phyloP scores from a whole-genome alignment of 1,139 yeast species.

The Meyerozyma sp. region DNA sequence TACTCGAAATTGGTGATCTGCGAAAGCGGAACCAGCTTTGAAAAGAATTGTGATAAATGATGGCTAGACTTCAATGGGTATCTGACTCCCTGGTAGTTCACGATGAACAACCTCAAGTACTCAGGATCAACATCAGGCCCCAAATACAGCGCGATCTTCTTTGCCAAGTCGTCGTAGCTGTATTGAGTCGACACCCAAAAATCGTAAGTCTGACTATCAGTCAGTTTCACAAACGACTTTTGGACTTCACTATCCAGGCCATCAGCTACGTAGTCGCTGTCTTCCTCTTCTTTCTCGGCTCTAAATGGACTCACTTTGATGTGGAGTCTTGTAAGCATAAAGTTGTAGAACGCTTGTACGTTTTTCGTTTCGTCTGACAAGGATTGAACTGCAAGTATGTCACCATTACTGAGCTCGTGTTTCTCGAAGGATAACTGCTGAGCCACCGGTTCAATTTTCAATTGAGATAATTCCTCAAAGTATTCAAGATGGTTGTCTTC shows the following conservation, averaged over 20 bases:
- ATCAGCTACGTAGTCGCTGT: constrained; percentile 36
- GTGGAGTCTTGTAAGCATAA: constrained; percentile 61
- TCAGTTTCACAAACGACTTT: neutral
- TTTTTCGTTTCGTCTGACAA: constrained; percentile 19
- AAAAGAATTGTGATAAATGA: constrained; percentile 41
- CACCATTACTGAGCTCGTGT: constrained; percentile 73
- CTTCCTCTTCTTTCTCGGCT: constrained; percentile 43
- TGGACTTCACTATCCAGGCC: constrained; percentile 9
- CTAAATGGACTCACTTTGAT: constrained; percentile 48
- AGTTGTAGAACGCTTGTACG: constrained; percentile 55
- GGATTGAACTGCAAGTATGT: constrained; percentile 61
- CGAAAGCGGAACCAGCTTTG: constrained; percentile 43
- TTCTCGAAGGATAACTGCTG: constrained; percentile 46
- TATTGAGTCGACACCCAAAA: constrained; percentile 68
- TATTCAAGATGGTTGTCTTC: constrained; percentile 35
- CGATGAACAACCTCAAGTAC: constrained; percentile 59
- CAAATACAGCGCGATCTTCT: constrained; percentile 49
- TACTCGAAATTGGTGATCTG: constrained; percentile 54
- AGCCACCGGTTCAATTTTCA: constrained; percentile 49
- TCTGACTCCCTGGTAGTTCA: constrained; percentile 50
- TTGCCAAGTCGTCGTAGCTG: constrained; percentile 54
- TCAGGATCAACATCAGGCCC: constrained; percentile 49
- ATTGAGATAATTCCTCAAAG: constrained; percentile 69
- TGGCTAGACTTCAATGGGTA: constrained; percentile 41
- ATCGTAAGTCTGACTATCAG: constrained; percentile 35